Evolutionary conservation across 1,284 basidiomycete species (phyloP).

Genomic region (Cerrena zonata): DNA sequence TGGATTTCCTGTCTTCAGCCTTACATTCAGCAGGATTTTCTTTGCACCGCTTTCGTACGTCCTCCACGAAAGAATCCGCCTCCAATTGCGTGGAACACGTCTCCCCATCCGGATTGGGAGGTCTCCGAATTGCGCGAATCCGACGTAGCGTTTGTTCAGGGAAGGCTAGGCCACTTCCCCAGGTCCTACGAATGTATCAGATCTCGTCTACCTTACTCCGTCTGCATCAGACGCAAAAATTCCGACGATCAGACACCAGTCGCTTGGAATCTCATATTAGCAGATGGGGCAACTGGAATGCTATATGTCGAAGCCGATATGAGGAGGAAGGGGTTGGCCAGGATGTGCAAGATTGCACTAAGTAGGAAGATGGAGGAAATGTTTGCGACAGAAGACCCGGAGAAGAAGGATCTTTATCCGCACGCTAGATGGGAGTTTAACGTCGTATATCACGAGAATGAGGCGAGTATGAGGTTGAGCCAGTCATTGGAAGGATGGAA

Average conservation of each 20-base stretch:
- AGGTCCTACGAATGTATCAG: slow-evolving; percentile 1
- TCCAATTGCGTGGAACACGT: not conserved
- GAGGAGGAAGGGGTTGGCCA: not conserved
- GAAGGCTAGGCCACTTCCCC: not conserved
- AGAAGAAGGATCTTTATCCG: slow-evolving; percentile 1
- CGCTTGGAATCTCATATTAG: slow-evolving; percentile 3
- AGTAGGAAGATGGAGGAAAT: slow-evolving; percentile 3
- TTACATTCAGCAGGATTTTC: not conserved
- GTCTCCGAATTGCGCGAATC: slow-evolving; percentile 1
- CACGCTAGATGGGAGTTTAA: slow-evolving; percentile 2
- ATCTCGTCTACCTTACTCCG: slow-evolving; percentile 1
- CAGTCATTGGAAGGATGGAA: not conserved
- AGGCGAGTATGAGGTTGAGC: not conserved
- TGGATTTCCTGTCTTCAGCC: not conserved
- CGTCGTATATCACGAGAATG: not conserved
- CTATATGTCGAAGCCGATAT: slow-evolving; percentile 3
- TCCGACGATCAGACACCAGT: not conserved
- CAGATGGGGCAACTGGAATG: slow-evolving; percentile 4
- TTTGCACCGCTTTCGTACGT: not conserved
- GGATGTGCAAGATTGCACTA: slow-evolving; percentile 1
- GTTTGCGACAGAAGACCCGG: not conserved
- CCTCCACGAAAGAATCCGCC: not conserved
- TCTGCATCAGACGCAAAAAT: slow-evolving; percentile 2
- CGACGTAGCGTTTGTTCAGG: slow-evolving; percentile 1
- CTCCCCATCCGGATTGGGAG: not conserved